Conservation (phyloP, 345 rosid species). For the Eucalyptus virginea region DNA sequence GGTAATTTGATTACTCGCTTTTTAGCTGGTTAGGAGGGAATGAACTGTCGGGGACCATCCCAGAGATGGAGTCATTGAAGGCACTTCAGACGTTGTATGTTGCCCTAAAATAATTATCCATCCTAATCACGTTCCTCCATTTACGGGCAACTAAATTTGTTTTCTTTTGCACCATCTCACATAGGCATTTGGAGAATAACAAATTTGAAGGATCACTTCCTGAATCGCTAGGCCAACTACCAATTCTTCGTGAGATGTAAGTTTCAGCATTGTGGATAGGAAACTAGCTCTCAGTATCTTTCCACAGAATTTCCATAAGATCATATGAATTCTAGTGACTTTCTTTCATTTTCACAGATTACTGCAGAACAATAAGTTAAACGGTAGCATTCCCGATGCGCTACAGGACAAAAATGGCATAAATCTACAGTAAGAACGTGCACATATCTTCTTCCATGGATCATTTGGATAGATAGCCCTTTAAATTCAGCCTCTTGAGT, state of each 20-base stretch:
- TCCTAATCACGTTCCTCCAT: not conserved
- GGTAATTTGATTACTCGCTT: not conserved
- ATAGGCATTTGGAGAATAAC: constrained; percentile 77
- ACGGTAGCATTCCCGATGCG: constrained; percentile 40
- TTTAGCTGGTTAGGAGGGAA: constrained; percentile 73
- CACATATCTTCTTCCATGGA: not conserved
- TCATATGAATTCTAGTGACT: not conserved
- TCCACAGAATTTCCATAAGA: not conserved
- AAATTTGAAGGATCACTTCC: constrained; percentile 59
- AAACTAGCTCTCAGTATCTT: not conserved
- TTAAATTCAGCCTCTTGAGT: not conserved
- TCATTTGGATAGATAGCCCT: not conserved
- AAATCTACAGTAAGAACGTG: constrained; percentile 37
- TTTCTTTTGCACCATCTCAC: not conserved
- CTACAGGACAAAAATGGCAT: constrained; percentile 25
- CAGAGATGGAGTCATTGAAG: constrained; percentile 36
- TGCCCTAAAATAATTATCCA: not conserved
- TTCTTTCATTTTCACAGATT: constrained; percentile 33
- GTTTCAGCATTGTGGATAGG: not conserved
- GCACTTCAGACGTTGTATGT: constrained; percentile 58
- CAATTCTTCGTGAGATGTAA: constrained; percentile 46
- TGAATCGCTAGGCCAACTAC: constrained; percentile 40
- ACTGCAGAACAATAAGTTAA: constrained; percentile 52
- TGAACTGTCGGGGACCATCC: constrained; percentile 55
- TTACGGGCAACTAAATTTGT: not conserved